Base-by-base conservation (phyloP, 305 asterid species). In the Solanum chacoense region DNA sequence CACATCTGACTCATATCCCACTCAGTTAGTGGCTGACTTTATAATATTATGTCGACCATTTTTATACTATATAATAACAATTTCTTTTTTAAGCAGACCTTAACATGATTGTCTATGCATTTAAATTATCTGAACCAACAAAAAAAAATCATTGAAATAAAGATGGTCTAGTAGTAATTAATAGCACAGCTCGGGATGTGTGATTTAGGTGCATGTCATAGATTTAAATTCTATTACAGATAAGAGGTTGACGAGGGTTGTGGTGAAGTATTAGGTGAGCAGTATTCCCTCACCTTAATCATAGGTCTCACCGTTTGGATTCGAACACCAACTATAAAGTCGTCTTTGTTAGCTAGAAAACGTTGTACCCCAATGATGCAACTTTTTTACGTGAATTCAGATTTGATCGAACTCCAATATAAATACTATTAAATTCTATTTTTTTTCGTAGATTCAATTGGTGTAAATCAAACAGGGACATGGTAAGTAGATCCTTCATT, bases 21-120 rank as follows among this genome's bases (percentile, higher is more conserved):
- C 86, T 81, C 28, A 81, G 40, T 45, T 45, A 81, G 86, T 42
- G 86, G 71, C 71, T 26, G 86, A 28, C 28, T 45, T n/a, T 80
- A 80, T 80, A 55, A 79, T 40, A 13, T 40, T 79, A 40, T 26
- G 86, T 28, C 71, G 10, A 81, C 16, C 28, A 81, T 80, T 45
- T 45, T 42, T 8, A 40, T 28, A 16, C 6, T 5, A 45, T 42
- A 10, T 42, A 29, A 81, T 3, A 28, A 42, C 45, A 4, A 7
- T 11, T 79, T 38, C 2, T 40, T 26, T 80, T 4, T 63, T 22
- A 3, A 42, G 37, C 26, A 81, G 28, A 45, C 16, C 37, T 42
- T 81, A 9, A 28, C 26, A 80, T 16, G 6, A 80, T 40, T 80
- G 36, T 16, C 26, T 26, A 7, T 10, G 85, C 24, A 80, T 80